phyloP scores from a whole-genome alignment of 495 filamentous ascomycete species.

The Penicillium arizonense region DNA sequence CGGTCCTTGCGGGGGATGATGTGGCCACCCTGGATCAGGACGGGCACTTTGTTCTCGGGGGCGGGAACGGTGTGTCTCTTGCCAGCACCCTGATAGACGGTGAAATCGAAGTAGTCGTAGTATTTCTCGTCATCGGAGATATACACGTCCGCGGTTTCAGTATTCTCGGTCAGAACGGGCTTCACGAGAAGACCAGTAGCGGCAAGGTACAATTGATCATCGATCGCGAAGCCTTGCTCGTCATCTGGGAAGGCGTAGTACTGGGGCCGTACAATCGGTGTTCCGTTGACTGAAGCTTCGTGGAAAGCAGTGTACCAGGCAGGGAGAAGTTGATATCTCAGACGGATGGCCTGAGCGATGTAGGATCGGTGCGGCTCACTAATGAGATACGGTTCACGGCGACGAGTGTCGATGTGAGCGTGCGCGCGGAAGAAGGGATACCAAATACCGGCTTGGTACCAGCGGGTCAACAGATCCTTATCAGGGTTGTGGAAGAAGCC shows the following conservation, averaged over 20 bases:
- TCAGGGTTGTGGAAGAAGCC: slow-evolving; percentile 97
- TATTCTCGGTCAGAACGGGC: slow-evolving; percentile 75
- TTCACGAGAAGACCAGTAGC: slow-evolving; percentile 83
- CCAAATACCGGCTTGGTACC: slow-evolving; percentile 97
- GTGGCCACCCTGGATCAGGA: slow-evolving; percentile 90
- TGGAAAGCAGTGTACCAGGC: slow-evolving; percentile 98
- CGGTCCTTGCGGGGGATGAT: slow-evolving; percentile 87
- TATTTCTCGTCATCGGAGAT: slow-evolving; percentile 83
- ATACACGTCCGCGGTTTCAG: slow-evolving; percentile 74
- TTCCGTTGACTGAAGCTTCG: slow-evolving; percentile 76
- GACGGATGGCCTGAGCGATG: slow-evolving; percentile 80
- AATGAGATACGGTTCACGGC: slow-evolving; percentile 88
- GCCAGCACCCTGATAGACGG: slow-evolving; percentile 65
- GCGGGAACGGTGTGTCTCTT: slow-evolving; percentile 66
- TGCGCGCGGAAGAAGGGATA: slow-evolving; percentile 99
- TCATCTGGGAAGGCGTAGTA: slow-evolving; percentile 90
- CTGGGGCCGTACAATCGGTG: slow-evolving; percentile 84
- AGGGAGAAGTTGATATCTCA: slow-evolving; percentile 87
- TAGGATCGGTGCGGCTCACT: slow-evolving; percentile 83
- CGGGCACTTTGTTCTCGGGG: slow-evolving; percentile 78
- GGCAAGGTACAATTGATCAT: slow-evolving; percentile 92
- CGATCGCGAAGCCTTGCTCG: slow-evolving; percentile 79
- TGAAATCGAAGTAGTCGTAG: slow-evolving; percentile 91
- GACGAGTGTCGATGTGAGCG: slow-evolving; percentile 92
- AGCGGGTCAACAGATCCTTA: slow-evolving; percentile 85